These are phyloP conservation scores for Hansenula sp. DNA, from an alignment of 1,139 yeast genomes.

Conservation along the genomic window DNA sequence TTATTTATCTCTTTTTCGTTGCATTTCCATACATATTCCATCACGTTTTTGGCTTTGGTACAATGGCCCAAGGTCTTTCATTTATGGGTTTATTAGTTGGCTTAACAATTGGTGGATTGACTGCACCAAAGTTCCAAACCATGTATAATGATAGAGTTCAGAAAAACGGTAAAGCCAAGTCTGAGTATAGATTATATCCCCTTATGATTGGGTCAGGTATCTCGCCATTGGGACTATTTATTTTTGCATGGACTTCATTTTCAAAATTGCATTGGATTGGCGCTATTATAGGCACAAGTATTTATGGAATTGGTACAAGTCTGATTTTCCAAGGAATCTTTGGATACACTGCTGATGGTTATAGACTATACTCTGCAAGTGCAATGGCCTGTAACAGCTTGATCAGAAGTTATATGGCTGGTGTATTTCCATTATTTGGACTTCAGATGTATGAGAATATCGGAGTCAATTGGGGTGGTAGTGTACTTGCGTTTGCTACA, in stretches of 20 bases:
- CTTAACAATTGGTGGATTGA: constrained; percentile 31
- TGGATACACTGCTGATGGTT: constrained; percentile 61
- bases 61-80: constrained; percentile 51
- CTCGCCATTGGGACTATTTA: constrained; percentile 66
- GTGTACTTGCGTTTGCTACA: constrained; percentile 51
- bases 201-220: constrained; percentile 37
- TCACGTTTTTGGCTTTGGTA: constrained; percentile 40
- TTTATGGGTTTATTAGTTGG: constrained; percentile 53
- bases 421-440: constrained; percentile 74
- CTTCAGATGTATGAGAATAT: constrained; percentile 48
- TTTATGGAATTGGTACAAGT: constrained; percentile 56
- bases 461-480: constrained; percentile 63
- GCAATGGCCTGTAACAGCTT: constrained; percentile 80
- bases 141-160: constrained; percentile 26
- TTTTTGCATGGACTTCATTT: constrained; percentile 73
- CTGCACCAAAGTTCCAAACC: constrained; percentile 30
- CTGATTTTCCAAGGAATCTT: constrained; percentile 53
- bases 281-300: constrained; percentile 59
- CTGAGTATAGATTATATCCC: constrained; percentile 58
- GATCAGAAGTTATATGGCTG: constrained; percentile 63
- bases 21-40: constrained; percentile 55
- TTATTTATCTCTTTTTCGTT: constrained; percentile 58
- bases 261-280: constrained; percentile 67
- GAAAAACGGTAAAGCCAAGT: constrained; percentile 37
- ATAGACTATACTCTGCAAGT: constrained; percentile 63